Percentiles rank a stretch among this genome's conserved stretches.
Evolutionary conservation across 441 rosid genomes (phyloP).

Genomic region (Jatropha multifida): DNA sequence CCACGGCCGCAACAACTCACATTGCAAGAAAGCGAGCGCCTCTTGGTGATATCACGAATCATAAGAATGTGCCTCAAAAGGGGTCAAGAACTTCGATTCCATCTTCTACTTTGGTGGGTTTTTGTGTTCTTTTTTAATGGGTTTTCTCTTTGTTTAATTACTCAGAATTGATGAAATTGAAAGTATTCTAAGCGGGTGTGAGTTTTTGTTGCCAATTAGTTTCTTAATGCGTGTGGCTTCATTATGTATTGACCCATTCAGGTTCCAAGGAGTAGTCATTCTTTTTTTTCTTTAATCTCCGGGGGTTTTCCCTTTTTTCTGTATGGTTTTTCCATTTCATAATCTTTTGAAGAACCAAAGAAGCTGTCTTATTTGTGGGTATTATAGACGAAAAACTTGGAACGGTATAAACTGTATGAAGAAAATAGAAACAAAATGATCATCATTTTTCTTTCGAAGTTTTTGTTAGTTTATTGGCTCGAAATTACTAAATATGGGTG

Average conservation of each 20-base stretch:
- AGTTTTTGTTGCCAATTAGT: neutral
- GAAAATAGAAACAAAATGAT: neutral
- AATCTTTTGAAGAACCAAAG: neutral
- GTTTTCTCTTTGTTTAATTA: neutral
- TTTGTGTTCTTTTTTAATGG: neutral
- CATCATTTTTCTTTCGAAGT: neutral
- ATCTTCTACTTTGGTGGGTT: conserved; percentile 50
- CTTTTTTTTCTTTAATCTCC: neutral
- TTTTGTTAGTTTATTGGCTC: neutral
- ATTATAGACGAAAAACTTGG: neutral
- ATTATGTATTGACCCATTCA: neutral
- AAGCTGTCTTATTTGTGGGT: neutral
- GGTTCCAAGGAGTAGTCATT: neutral
- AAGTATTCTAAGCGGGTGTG: neutral
- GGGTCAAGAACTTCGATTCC: conserved; percentile 39
- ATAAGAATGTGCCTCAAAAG: conserved; percentile 37
- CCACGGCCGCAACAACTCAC: conserved; percentile 26
- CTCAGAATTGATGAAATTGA: neutral
- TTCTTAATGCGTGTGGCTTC: neutral
- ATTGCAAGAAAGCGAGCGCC: conserved; percentile 82
- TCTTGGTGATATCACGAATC: conserved; percentile 69
- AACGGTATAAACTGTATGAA: neutral
- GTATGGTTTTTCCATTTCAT: neutral
- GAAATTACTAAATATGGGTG: neutral
- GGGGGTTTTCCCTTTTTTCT: neutral